Evolutionary conservation across 495 filamentous ascomycete species (phyloP).

Genomic region (Hypoxylon lenormandii): DNA sequence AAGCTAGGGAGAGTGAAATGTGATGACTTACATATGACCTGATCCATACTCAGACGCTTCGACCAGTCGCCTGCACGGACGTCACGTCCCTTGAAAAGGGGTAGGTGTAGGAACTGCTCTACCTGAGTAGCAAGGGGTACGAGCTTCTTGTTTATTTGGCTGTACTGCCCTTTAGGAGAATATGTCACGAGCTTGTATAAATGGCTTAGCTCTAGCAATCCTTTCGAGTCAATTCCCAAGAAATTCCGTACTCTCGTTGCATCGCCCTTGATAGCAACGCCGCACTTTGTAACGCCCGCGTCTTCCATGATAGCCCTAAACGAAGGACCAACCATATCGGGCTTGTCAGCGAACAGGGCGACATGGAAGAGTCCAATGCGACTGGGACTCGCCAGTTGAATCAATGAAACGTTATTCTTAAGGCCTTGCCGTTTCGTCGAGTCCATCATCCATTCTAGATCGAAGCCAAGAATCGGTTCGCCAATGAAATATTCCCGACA

Average conservation of each 20-base stretch:
- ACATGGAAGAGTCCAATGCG: constrained; percentile 87
- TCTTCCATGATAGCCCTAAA: constrained; percentile 78
- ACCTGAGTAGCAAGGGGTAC: constrained; percentile 76
- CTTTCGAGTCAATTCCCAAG: constrained; percentile 70
- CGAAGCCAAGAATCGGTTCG: constrained; percentile 80
- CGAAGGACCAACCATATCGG: constrained; percentile 74
- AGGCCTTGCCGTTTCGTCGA: constrained; percentile 59
- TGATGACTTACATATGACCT: constrained; percentile 75
- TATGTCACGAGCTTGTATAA: constrained; percentile 79
- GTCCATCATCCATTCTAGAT: constrained; percentile 83
- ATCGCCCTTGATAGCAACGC: constrained; percentile 80
- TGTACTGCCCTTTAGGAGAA: constrained; percentile 59
- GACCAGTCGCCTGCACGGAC: constrained; percentile 82
- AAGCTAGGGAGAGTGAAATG: background rate
- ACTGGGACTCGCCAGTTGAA: constrained; percentile 82
- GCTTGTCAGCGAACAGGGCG: constrained; percentile 67
- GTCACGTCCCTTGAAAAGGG: constrained; percentile 75
- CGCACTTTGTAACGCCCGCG: constrained; percentile 76
- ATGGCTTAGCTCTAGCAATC: constrained; percentile 83
- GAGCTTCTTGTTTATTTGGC: constrained; percentile 71
- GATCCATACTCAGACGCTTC: constrained; percentile 67
- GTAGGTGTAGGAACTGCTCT: constrained; percentile 77
- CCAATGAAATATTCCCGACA: constrained; percentile 73
- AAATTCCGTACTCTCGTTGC: constrained; percentile 74
- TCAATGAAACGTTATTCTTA: constrained; percentile 76